A percentile compares a stretch with the other conserved stretches of the same genome.
These are phyloP conservation scores for Septoria petroselini DNA, from an alignment of 2,329 filamentous ascomycete genomes.

Conservation along the genomic window DNA sequence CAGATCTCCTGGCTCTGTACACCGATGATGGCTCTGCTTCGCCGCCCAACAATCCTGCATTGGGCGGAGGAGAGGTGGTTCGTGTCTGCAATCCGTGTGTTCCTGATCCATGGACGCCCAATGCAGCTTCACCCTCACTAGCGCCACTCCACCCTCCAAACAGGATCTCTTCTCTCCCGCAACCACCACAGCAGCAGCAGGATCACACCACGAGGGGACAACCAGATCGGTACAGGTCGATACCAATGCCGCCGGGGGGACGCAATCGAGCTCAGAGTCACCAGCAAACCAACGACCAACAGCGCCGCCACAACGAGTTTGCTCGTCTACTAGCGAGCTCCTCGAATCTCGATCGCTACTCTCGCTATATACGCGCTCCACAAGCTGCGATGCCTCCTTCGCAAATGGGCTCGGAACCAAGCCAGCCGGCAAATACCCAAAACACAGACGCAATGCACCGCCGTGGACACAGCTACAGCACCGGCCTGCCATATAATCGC, in stretches of 20 bases:
- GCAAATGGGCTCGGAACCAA: not conserved
- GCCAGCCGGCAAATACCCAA: not conserved
- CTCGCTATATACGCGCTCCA: not conserved
- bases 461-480: constrained; percentile 5
- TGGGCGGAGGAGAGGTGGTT: constrained; percentile 65
- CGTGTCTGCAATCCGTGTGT: constrained; percentile 71
- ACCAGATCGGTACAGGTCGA: constrained; percentile 6
- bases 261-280: constrained; percentile 11
- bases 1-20: constrained; percentile 36
- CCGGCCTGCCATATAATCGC: not conserved
- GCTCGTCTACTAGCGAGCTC: constrained; percentile 1
- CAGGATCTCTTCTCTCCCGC: not conserved
- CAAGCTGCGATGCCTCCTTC: not conserved
- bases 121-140: not conserved
- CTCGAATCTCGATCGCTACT: constrained; percentile 1
- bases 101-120: constrained; percentile 53
- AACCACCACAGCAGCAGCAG: not conserved
- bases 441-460: constrained; percentile 1
- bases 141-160: not conserved
- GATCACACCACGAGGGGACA: not conserved
- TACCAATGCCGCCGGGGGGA: constrained; percentile 4
- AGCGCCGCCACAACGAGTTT: constrained; percentile 5
- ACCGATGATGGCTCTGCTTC: constrained; percentile 13
- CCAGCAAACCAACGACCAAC: constrained; percentile 6
- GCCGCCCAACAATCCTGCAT: constrained; percentile 44